Conservation (phyloP, 345 rosid genomes). For the Gynandropsis gynandra region DNA sequence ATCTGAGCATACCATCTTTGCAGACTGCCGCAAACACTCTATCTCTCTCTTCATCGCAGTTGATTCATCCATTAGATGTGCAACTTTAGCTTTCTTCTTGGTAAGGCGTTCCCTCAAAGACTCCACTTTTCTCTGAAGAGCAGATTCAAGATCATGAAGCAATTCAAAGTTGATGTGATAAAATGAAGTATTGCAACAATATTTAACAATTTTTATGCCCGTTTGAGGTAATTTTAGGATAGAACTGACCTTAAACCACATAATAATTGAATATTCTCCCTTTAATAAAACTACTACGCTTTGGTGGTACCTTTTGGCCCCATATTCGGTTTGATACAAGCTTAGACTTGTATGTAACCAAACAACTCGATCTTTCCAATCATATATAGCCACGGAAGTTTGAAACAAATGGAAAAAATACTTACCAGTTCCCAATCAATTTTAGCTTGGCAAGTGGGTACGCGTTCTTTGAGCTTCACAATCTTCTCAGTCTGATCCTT, state of each 20-base stretch:
- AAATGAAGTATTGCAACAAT: neutral
- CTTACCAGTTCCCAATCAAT: conserved; percentile 70
- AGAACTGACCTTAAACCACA: too few relatives aligned
- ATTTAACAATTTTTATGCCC: neutral
- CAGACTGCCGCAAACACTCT: conserved; percentile 46
- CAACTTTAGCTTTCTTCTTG: conserved; percentile 72
- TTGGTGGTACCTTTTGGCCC: too few relatives aligned
- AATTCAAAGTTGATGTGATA: neutral
- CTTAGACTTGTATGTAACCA: conserved; percentile 3
- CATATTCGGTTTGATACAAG: too few relatives aligned
- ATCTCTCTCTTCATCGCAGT: conserved; percentile 60
- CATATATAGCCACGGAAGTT: conserved; percentile 2
- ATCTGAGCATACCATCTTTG: conserved; percentile 48
- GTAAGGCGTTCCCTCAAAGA: conserved; percentile 37
- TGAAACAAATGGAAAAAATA: conserved; percentile 14
- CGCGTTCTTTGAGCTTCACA: conserved; percentile 64
- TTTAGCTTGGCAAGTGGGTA: conserved; percentile 87
- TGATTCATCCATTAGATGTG: conserved; percentile 56
- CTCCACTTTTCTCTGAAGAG: conserved; percentile 51
- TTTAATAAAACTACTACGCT: too few relatives aligned
- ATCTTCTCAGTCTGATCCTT: conserved; percentile 46
- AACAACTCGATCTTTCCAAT: neutral
- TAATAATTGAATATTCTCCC: too few relatives aligned
- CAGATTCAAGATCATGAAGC: conserved; percentile 6
- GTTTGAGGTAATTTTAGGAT: neutral